Percentiles rank a stretch among this genome's conserved stretches.
Evolutionary conservation across 805 yeast species (phyloP).

Genomic region (Yarrowia divulgata): DNA sequence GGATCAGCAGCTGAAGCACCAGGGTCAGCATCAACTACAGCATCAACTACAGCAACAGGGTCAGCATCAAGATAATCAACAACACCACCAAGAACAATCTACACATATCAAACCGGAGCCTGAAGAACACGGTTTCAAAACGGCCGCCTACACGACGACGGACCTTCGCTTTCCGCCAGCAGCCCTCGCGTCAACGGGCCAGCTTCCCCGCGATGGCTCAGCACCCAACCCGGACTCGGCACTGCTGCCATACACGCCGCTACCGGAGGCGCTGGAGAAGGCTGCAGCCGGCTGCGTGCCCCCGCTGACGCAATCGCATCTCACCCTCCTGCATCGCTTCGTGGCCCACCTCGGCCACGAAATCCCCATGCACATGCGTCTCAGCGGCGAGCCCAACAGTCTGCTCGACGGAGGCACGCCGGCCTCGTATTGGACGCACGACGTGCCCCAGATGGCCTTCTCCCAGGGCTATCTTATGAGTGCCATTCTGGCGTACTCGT

Average conservation of each 20-base stretch:
- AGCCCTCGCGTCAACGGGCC: constrained; percentile 4
- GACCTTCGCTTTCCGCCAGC: constrained; percentile 20
- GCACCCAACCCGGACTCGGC: neutral
- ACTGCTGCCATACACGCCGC: neutral
- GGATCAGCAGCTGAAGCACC: neutral
- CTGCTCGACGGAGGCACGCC: constrained; percentile 4
- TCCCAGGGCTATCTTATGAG: constrained; percentile 23
- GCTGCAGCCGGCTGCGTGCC: constrained; percentile 10
- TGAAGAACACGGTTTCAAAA: constrained; percentile 3
- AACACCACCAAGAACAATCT: neutral
- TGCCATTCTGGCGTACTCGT: constrained; percentile 28
- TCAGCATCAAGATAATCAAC: neutral
- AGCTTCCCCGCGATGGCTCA: neutral
- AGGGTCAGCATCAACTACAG: neutral
- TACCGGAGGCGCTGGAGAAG: constrained; percentile 10
- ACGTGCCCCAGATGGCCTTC: constrained; percentile 34
- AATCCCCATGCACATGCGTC: constrained; percentile 33
- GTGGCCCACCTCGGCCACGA: constrained; percentile 37
- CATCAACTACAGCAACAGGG: neutral
- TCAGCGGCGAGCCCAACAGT: constrained; percentile 7
- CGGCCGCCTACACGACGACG: neutral
- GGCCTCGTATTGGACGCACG: constrained; percentile 28
- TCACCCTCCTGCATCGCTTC: constrained; percentile 28
- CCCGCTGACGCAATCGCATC: constrained; percentile 16
- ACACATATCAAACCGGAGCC: constrained; percentile 10